Percentiles rank a stretch among this genome's conserved stretches.
phyloP scores from a whole-genome alignment of 1,284 basidiomycete species.

The Anthracocystis panici-leucophaei region DNA sequence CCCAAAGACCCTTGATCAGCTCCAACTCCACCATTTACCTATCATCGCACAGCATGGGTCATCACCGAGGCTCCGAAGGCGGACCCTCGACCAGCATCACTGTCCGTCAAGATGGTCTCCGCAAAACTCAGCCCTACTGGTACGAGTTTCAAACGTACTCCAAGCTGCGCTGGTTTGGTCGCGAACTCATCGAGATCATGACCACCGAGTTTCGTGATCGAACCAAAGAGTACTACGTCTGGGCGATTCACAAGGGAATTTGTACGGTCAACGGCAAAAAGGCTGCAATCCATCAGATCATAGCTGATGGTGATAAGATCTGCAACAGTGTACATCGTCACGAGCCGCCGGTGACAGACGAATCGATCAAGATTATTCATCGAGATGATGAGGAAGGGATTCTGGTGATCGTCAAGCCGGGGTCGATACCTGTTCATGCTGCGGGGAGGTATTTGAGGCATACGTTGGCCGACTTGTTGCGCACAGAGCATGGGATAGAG shows the following conservation, averaged over 20 bases:
- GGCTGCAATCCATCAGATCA: slow-evolving; percentile 82
- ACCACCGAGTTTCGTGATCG: slow-evolving; percentile 70
- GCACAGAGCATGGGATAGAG: slow-evolving; percentile 83
- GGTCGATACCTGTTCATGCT: slow-evolving; percentile 67
- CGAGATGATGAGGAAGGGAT: slow-evolving; percentile 84
- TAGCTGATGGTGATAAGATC: slow-evolving; percentile 88
- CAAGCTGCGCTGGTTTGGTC: slow-evolving; percentile 87
- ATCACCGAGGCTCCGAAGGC: slow-evolving; percentile 13
- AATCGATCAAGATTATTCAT: slow-evolving; percentile 82
- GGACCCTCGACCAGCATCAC: slow-evolving; percentile 16
- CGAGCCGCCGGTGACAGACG: slow-evolving; percentile 92
- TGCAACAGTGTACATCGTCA: slow-evolving; percentile 92
- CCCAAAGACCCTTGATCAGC: slow-evolving; percentile 11
- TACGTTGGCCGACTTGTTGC: slow-evolving; percentile 83
- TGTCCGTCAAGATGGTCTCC: slow-evolving; percentile 28
- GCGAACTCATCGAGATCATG: slow-evolving; percentile 76
- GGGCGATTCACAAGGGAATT: slow-evolving; percentile 87
- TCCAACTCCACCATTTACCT: not conserved
- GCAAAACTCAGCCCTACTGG: slow-evolving; percentile 63
- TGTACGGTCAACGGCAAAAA: slow-evolving; percentile 90
- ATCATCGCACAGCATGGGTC: slow-evolving; percentile 25
- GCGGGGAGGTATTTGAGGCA: slow-evolving; percentile 63
- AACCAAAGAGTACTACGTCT: slow-evolving; percentile 70
- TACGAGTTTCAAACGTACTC: slow-evolving; percentile 78
- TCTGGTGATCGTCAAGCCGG: slow-evolving; percentile 79